Percentiles rank a stretch among this genome's conserved stretches.
Conservation (phyloP, 2,329 filamentous ascomycete species). For the Penicillium griseofulvum region DNA sequence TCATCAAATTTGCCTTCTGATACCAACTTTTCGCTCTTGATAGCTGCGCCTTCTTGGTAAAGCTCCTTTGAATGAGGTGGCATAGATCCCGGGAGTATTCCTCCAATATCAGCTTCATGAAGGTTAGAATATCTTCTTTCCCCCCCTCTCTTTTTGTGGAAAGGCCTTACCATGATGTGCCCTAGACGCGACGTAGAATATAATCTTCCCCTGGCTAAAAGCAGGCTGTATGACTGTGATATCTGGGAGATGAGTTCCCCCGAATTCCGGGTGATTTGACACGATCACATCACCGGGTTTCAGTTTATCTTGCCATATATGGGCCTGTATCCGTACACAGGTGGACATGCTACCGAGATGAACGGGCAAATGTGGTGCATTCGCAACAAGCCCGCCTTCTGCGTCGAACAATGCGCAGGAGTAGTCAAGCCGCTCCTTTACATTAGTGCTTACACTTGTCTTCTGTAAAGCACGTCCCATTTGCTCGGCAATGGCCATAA, state of each 20-base stretch:
- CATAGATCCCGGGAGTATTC: slow-evolving; percentile 75
- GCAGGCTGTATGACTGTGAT: slow-evolving; percentile 75
- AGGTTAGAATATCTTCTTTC: background rate
- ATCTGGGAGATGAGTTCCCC: slow-evolving; percentile 78
- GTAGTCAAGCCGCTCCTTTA: slow-evolving; percentile 81
- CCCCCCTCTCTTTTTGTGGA: background rate
- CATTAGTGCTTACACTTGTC: slow-evolving; percentile 65
- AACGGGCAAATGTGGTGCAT: slow-evolving; percentile 72
- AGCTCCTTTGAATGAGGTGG: slow-evolving; percentile 66
- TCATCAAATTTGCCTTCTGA: slow-evolving; percentile 62
- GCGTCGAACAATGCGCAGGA: slow-evolving; percentile 77
- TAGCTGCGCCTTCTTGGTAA: slow-evolving; percentile 63
- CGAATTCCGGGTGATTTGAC: slow-evolving; percentile 77
- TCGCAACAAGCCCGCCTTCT: slow-evolving; percentile 65
- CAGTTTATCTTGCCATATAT: slow-evolving; percentile 70
- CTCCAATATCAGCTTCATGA: slow-evolving; percentile 60
- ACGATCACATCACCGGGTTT: slow-evolving; percentile 75
- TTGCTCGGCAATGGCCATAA: slow-evolving; percentile 83
- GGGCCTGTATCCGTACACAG: slow-evolving; percentile 70
- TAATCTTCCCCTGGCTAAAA: slow-evolving; percentile 69
- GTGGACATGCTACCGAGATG: slow-evolving; percentile 79
- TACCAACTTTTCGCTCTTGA: slow-evolving; percentile 55
- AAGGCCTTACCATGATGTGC: slow-evolving; percentile 63
- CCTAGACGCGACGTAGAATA: slow-evolving; percentile 75
- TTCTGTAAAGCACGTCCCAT: slow-evolving; percentile 79